phyloP scores from a whole-genome alignment of 2,329 filamentous ascomycete species.

The Chrysoporthe cubensis region DNA sequence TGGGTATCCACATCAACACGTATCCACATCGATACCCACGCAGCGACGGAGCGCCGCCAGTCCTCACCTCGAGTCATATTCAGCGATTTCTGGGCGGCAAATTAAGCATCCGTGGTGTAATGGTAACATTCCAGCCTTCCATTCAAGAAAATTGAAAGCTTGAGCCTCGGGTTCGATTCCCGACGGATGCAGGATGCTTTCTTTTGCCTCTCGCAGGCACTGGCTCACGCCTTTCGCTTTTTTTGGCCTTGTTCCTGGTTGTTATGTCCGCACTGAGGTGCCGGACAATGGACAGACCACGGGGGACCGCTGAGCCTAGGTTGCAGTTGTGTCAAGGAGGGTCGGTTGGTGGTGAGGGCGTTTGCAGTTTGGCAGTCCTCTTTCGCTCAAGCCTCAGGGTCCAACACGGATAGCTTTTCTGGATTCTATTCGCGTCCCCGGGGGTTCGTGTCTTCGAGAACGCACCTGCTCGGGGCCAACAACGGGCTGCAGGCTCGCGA shows the following conservation, averaged over 20 bases:
- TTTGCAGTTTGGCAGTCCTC: not conserved
- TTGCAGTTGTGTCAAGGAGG: too few species aligned
- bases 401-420: not conserved
- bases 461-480: not conserved
- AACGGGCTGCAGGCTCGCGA: not conserved
- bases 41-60: not conserved
- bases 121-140: slow-evolving; percentile 25
- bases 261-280: too few species aligned
- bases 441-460: not conserved
- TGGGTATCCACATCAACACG: not conserved
- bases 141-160: slow-evolving; percentile 13
- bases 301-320: not conserved
- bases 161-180: slow-evolving; percentile 22
- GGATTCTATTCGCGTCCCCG: not conserved
- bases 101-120: slow-evolving; percentile 19
- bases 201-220: not conserved
- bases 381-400: not conserved
- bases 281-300: not conserved
- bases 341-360: not conserved
- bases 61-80: not conserved
- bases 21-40: not conserved
- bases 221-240: too few species aligned
- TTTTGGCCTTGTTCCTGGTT: too few species aligned
- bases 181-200: slow-evolving; percentile 10
- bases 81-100: not conserved